A percentile compares a stretch with the other conserved stretches of the same genome.
Conservation (phyloP, 352 stramenopile genomes). For the Phytophthora agathidicida region DNA sequence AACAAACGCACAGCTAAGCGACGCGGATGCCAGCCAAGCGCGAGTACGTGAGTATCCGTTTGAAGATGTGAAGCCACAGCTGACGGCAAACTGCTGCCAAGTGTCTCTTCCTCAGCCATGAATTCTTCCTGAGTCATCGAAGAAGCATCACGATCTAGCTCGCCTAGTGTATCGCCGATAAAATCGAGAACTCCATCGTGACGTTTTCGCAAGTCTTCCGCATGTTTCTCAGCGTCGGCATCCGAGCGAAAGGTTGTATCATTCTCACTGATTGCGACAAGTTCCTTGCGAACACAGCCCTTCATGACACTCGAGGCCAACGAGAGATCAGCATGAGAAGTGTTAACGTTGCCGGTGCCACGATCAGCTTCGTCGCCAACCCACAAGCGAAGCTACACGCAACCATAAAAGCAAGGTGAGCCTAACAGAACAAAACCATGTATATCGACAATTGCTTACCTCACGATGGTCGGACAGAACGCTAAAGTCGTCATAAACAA, state of each 20-base stretch:
- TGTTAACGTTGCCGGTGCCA: constrained; percentile 1
- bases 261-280: neutral
- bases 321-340: constrained; percentile 24
- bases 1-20: constrained; percentile 21
- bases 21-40: constrained; percentile 29
- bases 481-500: constrained; percentile 87
- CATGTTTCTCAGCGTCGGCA: neutral
- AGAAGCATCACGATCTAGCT: constrained; percentile 19
- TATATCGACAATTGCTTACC: constrained; percentile 27
- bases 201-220: constrained; percentile 2
- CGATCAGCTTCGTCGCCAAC: constrained; percentile 11
- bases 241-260: neutral
- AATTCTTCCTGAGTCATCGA: constrained; percentile 19
- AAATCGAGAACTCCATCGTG: constrained; percentile 32
- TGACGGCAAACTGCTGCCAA: constrained; percentile 19
- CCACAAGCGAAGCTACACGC: constrained; percentile 56
- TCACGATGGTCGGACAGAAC: constrained; percentile 82
- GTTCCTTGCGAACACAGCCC: constrained; percentile 51
- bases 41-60: constrained; percentile 28
- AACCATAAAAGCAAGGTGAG: constrained; percentile 4
- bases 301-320: constrained; percentile 48
- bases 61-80: constrained; percentile 27
- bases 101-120: constrained; percentile 14
- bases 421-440: neutral
- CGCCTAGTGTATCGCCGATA: constrained; percentile 27